Percentiles rank a stretch among this genome's conserved stretches.
Conservation (phyloP, 306 rosid genomes). For the Potentilla sterilis region DNA sequence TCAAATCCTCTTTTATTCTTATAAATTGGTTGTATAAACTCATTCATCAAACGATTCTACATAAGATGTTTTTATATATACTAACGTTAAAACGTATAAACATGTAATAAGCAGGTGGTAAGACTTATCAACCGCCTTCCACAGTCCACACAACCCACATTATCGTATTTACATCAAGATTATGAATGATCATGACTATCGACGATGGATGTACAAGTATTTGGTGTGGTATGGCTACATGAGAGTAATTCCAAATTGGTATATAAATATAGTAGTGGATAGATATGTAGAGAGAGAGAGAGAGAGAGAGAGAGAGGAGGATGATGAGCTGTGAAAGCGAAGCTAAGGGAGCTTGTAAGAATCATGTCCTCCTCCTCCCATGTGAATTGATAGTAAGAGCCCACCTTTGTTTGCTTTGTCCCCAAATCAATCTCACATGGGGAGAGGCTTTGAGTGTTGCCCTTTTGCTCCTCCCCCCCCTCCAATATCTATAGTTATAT, state of each 20-base stretch:
- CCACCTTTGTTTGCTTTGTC: constrained; percentile 70
- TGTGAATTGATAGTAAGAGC: constrained; percentile 67
- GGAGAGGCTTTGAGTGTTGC: constrained; percentile 33
- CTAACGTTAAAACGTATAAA: not conserved
- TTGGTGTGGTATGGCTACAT: constrained; percentile 18
- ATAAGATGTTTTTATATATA: too few species aligned
- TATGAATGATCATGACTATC: not conserved
- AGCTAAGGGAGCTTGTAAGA: constrained; percentile 41
- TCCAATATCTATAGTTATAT: not conserved
- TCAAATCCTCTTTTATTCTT: not conserved
- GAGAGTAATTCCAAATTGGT: constrained; percentile 30
- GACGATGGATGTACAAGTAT: constrained; percentile 20
- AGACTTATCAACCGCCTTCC: not conserved
- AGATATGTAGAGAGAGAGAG: constrained; percentile 15
- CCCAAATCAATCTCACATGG: constrained; percentile 82
- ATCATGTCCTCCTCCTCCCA: constrained; percentile 76
- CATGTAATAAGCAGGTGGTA: not conserved
- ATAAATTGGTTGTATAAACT: not conserved
- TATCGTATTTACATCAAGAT: not conserved
- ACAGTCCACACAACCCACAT: not conserved
- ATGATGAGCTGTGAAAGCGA: constrained; percentile 68
- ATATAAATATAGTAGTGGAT: constrained; percentile 19
- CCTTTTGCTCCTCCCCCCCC: constrained; percentile 9
- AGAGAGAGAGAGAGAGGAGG: constrained; percentile 10
- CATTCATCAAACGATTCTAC: not conserved